Base-by-base conservation (phyloP, 106 monocot genomes). In the Dioscorea zingiberensis region DNA sequence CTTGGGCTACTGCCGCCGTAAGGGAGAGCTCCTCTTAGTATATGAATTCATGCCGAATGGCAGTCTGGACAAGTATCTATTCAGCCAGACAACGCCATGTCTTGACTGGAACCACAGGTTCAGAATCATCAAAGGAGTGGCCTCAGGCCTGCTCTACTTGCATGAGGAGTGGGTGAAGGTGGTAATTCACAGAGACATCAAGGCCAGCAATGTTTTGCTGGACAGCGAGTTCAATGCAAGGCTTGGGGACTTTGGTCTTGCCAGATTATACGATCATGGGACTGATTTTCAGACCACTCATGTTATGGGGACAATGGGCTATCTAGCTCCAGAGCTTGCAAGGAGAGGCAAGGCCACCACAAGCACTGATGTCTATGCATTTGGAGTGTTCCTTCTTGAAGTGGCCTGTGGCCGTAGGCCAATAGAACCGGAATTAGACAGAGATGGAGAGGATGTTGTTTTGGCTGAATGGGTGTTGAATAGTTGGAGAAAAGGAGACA, bases 231-330 rank as follows among this genome's bases (percentile, higher is more conserved):
- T 76, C 54, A 77, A 65, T 48, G 71, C 65, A 15, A 71, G 65
- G 30, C 30, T 71, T 19, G 69, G 71, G 16, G 77, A 77, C 19
- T 77, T 77, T 24, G 76, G 69, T 3, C 69, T 76, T 21, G 76
- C 69, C 1, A 44, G 57, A 24, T 62, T 62, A n/a, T 62, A 62
- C 38, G 62, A 62, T 44, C 62, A 62, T 44, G 62, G 62, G 29
- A 62, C 69, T 51, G 27, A 59, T 45, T 24, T 26, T 46, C 57
- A 26, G 16, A 27, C 59, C 9, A 66, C 29, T 45, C 65, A 46
- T 30, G 66, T 74, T 7, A 49, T 67, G 21, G 74, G 74, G 21
- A 71, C 71, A 16, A 27, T 61, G 51, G 69, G 69, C 1, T 70
- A 70, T 56, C 48, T 68, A 4, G 68, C 58, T 8, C 73, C 73